Base-by-base conservation (phyloP, 331 rosid species). In the Quercus phellos region DNA sequence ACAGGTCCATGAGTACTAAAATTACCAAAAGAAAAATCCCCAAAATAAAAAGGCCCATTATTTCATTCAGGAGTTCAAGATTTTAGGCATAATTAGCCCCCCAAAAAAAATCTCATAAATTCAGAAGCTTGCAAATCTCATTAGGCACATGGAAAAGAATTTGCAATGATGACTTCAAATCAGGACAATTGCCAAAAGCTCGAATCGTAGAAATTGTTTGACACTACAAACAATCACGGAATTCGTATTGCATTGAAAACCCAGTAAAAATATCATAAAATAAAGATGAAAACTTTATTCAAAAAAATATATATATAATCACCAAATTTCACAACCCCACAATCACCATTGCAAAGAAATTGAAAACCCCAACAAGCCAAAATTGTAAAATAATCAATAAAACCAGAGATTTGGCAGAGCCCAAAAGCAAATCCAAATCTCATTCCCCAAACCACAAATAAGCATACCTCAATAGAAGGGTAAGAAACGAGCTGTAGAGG, bases 401-500 rank as follows among this genome's bases (percentile, higher is more conserved):
- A 19, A 63, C 38, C 51, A n/a, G n/a, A 61, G 12, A 11, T 38
- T 38, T 35, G 43, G 11, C 10, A 35, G 2, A 35, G 59, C 22
- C 29, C n/a, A 46, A 50, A 55, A 55, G 30, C 64, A 24, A 0
- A 58, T 4, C 27, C 43, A 24, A 55, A 17, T 27, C 22, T 13
- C 12, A 35, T 34, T 18, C 32, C 21, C n/a, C 2, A 38, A 72
- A 53, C 11, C 16, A 60, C 55, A 0, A 19, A 27, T 0, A 71
- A 26, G n/a, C 24, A 6, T 70, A 87, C 98, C 97, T 88, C 55
- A 21, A 89, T 12, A 67, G 92, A 88, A 77, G 98, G 96, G 68
- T 77, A 94, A 1, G 98, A 94, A 68, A 90, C 69, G 42, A 94
- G 89, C 74, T 91, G 93, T 7, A 94, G 73, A 34, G 98, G 97